Base-by-base conservation (phyloP, 169 alveolate species). In the Eimeria falciformis region DNA sequence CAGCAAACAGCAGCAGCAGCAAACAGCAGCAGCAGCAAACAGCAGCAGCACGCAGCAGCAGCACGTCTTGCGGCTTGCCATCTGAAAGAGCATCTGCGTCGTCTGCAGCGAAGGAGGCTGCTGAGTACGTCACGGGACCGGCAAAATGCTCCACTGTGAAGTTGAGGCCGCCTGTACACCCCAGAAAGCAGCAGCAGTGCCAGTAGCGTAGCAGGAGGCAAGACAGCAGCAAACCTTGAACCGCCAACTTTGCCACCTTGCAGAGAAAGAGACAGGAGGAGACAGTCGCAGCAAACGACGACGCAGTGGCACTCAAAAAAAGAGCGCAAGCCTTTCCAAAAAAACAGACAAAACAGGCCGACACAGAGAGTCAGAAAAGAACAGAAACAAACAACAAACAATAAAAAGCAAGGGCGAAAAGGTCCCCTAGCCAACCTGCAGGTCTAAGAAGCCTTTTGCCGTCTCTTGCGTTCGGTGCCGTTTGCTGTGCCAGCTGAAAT, bases 1-100 rank as follows among this genome's bases (percentile, higher is more conserved):
- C 33, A 12, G 75, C 75, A 62, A 62, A 62, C 75, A 62, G 75
- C 25, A 62, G 75, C 75, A 62, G 5, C 75, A 62, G 75, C 25
- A 62, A 12, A 62, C 75, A 62, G 75, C 75, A 18, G 75, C 25
- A 62, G 25, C 75, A 62, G 12, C 75, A 62, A 14, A 62, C 75
- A 62, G 75, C 25, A 62, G 75, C 25, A 62, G 75, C 75, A 62
- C 11, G 25, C 12, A 62, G 75, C 25, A 62, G 75, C 75, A 62
- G 29, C 33, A 9, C 33, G 37, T 12, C 9, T 23, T 12, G 25
- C 25, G 29, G 75, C 75, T 62, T 62, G 29, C 75, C 75, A n/a
- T 62, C 75, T 12, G 75, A 62, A 25, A 62, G 75, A n/a, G 75
- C 25, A 62, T 62, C 75, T 12, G 62, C 62, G 62, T 50, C 62